phyloP scores from a whole-genome alignment of 176 grass and related monocot genomes.

The Coix lacrymajobi region DNA sequence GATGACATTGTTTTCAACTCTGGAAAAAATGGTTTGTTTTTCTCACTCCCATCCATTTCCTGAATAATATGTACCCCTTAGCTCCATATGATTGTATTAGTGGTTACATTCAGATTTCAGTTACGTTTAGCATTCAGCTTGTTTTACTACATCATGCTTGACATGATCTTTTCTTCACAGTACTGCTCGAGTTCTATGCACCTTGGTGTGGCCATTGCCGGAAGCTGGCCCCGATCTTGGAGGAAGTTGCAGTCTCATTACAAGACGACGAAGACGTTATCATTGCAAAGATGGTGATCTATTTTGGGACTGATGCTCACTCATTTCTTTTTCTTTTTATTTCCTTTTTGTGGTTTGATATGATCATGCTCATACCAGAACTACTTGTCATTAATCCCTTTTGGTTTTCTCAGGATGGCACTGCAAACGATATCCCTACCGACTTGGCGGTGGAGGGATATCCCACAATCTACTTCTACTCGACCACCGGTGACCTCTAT shows the following conservation, averaged over 20 bases:
- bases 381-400: neutral
- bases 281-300: constrained; percentile 86
- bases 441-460: constrained; percentile 57
- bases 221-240: constrained; percentile 71
- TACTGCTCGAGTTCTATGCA: constrained; percentile 84
- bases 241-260: constrained; percentile 60
- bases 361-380: neutral
- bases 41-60: neutral
- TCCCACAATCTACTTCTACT: constrained; percentile 70
- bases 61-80: neutral
- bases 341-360: neutral
- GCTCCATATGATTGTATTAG: neutral
- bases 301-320: neutral
- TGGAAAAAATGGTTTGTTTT: constrained; percentile 75
- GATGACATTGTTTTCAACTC: constrained; percentile 70
- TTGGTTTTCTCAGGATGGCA: constrained; percentile 60
- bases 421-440: constrained; percentile 54
- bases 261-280: constrained; percentile 57
- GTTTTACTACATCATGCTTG: neutral
- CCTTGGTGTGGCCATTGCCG: constrained; percentile 86
- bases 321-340: neutral
- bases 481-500: constrained; percentile 47
- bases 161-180: constrained; percentile 23
- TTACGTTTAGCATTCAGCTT: neutral
- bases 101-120: neutral